Base-by-base conservation (phyloP, 2,329 filamentous ascomycete genomes). In the Parastagonospora nodorum region DNA sequence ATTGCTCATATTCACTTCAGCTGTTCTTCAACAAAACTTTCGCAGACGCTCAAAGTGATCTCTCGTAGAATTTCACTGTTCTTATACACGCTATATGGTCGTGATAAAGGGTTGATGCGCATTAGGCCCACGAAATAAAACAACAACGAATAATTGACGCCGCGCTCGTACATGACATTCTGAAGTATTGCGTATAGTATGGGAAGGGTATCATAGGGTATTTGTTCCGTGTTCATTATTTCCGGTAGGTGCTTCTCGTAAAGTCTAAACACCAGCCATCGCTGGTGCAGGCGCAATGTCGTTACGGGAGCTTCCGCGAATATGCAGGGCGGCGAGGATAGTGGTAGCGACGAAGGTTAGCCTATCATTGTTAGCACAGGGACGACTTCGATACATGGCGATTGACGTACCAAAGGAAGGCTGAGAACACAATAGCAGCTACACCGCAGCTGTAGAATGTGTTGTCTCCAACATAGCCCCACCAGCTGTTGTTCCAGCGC, bases 351-450 rank as follows among this genome's bases (percentile, higher is more conserved):
- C 68, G 57, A 84, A 85, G 5, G 78, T 63, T n/a, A 79, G 60
- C 80, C 81, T 83, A 49, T 5, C 11, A 2, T 15, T 14, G 46
- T 70, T 40, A 68, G 57, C 33, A 42, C 15, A 10, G 10, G 3
- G 19, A 38, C 31, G 12, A 14, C 16, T 5, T 5, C 7, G 11
- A 12, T 15, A 12, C 15, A 12, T 11, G 11, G 2, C 5, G 15
- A 61, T 77, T 71, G 64, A 81, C 77, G 57, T 62, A 80, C 82
- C 82, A 89, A 45, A 85, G 78, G 70, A 89, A 86, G 63, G 87
- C 88, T 2, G 80, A 85, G 64, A 90, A 89, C 0, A 85, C 86
- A 30, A 84, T 79, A 3, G 83, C 85, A 11, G 87, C 86, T 73
- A 88, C 84, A 8, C 82, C 75, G 2, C 80, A 76, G 37, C 79